Base-by-base conservation (phyloP, 2,329 filamentous ascomycete species). In the Teratosphaeriaceae sp. region DNA sequence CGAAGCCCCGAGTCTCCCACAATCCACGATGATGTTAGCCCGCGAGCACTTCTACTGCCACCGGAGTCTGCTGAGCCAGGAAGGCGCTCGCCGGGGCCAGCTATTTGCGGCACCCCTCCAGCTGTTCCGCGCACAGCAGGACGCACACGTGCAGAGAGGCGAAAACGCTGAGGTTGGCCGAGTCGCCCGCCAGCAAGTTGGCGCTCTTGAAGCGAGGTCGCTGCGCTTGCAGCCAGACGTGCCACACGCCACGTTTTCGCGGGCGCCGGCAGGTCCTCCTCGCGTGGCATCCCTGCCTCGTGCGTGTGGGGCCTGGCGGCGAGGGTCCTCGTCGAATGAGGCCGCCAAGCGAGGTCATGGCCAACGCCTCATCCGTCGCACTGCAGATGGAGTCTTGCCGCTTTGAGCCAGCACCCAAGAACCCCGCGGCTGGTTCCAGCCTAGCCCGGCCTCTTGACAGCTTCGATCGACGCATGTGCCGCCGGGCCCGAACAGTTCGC, bases 221-320 rank as follows among this genome's bases (percentile, higher is more conserved):
- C n/a, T 16, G 35, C 13, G 21, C 19, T 38, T 26, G 35, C n/a
- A n/a, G n/a, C n/a, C 24, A n/a, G 22, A 13, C 19, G 35, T 38
- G 16, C 35, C 19, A 38, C 35, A 38, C n/a, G 19, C 35, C 35
- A 38, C 35, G 35, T 23, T 38, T 11, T 38, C 35, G 24, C 35
- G 35, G 35, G 35, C 35, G 35, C 19, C 19, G 35, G 35, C 35
- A 38, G 19, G 19, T 11, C 5, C 3, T 23, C n/a, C 19, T 38
- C 35, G 35, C 35, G 35, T 38, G 35, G 35, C 35, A 23, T 8
- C 35, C 35, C 35, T 38, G 35, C n/a, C 35, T 36, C n/a, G n/a
- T n/a, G n/a, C n/a, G n/a, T n/a, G n/a, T n/a, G n/a, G 18, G 8
- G 21, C 6, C 8, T 18, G 11, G 16, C 18, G 18, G 19, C n/a